phyloP scores from a whole-genome alignment of 352 stramenopile species.

The Phytophthora kernoviae region DNA sequence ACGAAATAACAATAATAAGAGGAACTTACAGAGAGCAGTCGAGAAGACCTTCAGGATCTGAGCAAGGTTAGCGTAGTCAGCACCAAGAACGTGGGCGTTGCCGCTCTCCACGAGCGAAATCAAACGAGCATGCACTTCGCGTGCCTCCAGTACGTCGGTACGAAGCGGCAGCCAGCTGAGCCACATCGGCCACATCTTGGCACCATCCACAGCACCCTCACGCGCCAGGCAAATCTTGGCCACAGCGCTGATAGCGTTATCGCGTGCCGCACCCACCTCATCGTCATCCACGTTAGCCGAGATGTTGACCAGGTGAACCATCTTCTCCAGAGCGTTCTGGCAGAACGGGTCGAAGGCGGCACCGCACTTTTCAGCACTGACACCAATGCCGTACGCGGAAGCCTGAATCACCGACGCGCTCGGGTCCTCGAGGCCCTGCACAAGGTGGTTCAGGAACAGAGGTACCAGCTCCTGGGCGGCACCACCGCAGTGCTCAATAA shows the following conservation, averaged over 20 bases:
- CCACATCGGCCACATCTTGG: slow-evolving; percentile 74
- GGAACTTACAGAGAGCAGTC: slow-evolving; percentile 67
- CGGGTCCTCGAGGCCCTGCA: slow-evolving; percentile 73
- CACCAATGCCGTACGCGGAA: slow-evolving; percentile 81
- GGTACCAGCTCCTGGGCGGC: slow-evolving; percentile 76
- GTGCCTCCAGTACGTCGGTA: slow-evolving; percentile 80
- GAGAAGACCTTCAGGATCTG: slow-evolving; percentile 80
- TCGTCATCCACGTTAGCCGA: slow-evolving; percentile 59
- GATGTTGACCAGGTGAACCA: slow-evolving; percentile 67
- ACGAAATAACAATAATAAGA: slow-evolving; percentile 11
- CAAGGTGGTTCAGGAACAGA: slow-evolving; percentile 71
- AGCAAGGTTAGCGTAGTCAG: slow-evolving; percentile 66
- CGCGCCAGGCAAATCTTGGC: slow-evolving; percentile 73
- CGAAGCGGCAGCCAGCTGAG: slow-evolving; percentile 82
- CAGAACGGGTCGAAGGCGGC: slow-evolving; percentile 75
- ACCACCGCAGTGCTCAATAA: slow-evolving; percentile 84
- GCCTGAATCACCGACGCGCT: slow-evolving; percentile 75
- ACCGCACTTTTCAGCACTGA: slow-evolving; percentile 82
- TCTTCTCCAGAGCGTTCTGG: slow-evolving; percentile 68
- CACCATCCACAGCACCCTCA: slow-evolving; percentile 60
- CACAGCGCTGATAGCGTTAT: slow-evolving; percentile 86
- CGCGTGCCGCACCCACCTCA: slow-evolving; percentile 67
- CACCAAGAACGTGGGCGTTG: slow-evolving; percentile 69
- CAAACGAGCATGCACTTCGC: slow-evolving; percentile 76
- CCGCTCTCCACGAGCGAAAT: slow-evolving; percentile 63